Conservation (phyloP, 225 moss, liverwort and hornwort genomes). For the Pleurozium schreberi region DNA sequence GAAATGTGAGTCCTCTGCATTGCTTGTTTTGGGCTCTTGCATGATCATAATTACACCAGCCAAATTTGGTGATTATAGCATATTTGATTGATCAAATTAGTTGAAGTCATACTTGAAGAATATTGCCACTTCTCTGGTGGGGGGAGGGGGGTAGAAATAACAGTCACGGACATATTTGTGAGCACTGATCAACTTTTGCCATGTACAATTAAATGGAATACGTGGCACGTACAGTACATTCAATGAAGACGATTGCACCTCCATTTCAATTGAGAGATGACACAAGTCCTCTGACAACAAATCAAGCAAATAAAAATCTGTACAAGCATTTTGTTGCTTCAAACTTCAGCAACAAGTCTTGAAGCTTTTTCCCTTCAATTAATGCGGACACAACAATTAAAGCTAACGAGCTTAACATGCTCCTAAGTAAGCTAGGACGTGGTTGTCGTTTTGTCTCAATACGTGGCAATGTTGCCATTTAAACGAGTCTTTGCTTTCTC, state of each 20-base stretch:
- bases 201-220: too few species aligned
- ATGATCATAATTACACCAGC: not conserved
- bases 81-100: not conserved
- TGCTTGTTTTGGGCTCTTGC: not conserved
- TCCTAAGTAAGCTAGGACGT: not conserved
- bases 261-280: not conserved
- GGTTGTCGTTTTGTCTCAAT: not conserved
- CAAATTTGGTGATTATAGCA: not conserved
- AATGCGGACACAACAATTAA: not conserved
- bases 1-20: not conserved
- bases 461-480: not conserved
- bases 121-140: too few species aligned
- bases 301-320: not conserved
- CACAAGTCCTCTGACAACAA: not conserved
- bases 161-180: not conserved
- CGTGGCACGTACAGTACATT: not conserved
- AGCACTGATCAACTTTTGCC: not conserved
- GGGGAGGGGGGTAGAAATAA: not conserved
- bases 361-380: not conserved
- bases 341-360: not conserved
- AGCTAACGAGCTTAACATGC: not conserved
- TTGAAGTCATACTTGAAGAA: not conserved
- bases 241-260: not conserved
- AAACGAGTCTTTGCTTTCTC: not conserved
- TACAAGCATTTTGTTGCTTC: not conserved